phyloP scores from a whole-genome alignment of 2,329 filamentous ascomycete genomes.

The Fusarium acutatum region DNA sequence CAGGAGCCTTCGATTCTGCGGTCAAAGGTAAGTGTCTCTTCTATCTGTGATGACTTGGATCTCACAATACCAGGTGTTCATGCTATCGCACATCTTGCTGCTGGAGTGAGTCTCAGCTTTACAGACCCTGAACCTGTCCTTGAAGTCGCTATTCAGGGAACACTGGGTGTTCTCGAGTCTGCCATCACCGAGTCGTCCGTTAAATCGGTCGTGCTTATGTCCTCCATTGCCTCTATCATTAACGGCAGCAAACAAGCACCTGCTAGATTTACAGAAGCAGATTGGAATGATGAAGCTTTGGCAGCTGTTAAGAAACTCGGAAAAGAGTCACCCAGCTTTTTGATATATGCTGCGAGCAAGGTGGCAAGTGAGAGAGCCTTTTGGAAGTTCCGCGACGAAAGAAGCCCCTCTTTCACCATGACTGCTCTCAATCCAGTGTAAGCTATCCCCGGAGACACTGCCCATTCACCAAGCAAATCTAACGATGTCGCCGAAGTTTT shows the following conservation, averaged over 20 bases:
- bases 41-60: not conserved
- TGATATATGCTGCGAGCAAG: conserved; percentile 39
- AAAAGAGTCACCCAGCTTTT: conserved; percentile 19
- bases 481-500: conserved; percentile 16
- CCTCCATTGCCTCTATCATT: conserved; percentile 32
- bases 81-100: conserved; percentile 36
- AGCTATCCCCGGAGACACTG: not conserved
- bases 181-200: conserved; percentile 31
- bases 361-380: conserved; percentile 35
- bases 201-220: conserved; percentile 39
- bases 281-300: conserved; percentile 35
- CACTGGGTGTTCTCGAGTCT: conserved; percentile 29
- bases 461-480: not conserved
- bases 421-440: conserved; percentile 38
- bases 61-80: conserved; percentile 28
- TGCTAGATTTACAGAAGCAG: conserved; percentile 31
- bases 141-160: conserved; percentile 31
- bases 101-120: conserved; percentile 30
- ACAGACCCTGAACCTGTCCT: conserved; percentile 35
- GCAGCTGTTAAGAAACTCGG: conserved; percentile 29
- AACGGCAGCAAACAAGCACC: conserved; percentile 1
- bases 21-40: conserved; percentile 39
- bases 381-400: conserved; percentile 36
- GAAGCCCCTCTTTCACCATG: conserved; percentile 32
- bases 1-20: conserved; percentile 48